Evolutionary conservation across 2,329 filamentous ascomycete species (phyloP), one percentile per base, ranked within the genome.

Genomic region (Seiridium unicorne): DNA sequence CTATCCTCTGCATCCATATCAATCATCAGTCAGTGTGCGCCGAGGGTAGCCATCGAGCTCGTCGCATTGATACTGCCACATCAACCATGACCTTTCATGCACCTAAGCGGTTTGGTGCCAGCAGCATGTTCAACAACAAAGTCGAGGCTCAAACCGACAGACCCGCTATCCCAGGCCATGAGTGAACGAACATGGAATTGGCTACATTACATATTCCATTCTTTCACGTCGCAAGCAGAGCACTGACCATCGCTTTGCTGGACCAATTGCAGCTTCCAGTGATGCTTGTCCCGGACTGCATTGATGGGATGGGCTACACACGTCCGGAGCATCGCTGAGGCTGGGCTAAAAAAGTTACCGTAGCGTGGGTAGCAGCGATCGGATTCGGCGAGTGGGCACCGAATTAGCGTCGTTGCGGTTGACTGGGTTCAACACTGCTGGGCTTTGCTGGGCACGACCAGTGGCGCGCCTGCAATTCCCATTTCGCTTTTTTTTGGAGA

Each of bases 381-480:
- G 18, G 18, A 26, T 26, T 26, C 18, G 18, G 18, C 18, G 18
- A 26, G 18, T 26, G 18, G 18, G 18, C 18, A 26, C 18, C 18
- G 18, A 26, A 26, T 26, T 26, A 26, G 18, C 18, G 18, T 26
- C 18, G 47, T 49, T 46, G 26, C 13, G 26, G 44, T 13, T 13
- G 26, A 13, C 5, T 46, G 44, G 11, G 11, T 9, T 46, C 7
- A 46, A 46, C 44, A 46, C 44, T 46, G 44, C 47, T 32, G 11
- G 18, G 49, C 7, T 38, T 55, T 18, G 36, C 36, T 18, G 36
- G 36, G n/a, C 9, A 34, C 35, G 51, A 44, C 7, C 51, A 58
- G 55, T 58, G 44, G 55, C 44, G 55, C 55, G 44, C 44, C 55
- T 51, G 44, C 44, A 36, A 51, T 58, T 51, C 42, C 35, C 35